These are phyloP conservation scores for Scheffersomyces segobiensis DNA, from an alignment of 1,139 yeast species.

Conservation along the genomic window DNA sequence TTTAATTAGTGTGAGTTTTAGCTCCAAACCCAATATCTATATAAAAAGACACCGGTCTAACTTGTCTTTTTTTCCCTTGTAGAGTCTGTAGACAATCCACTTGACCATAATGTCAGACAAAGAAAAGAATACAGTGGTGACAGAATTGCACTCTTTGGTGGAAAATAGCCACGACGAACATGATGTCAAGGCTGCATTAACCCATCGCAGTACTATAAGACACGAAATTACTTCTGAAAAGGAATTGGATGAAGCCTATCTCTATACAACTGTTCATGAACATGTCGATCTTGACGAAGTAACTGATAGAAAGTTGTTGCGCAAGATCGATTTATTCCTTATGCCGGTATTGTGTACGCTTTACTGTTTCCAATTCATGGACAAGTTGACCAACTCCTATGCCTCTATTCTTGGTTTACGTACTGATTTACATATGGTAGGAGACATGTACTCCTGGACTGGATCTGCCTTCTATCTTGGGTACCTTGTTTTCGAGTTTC, in stretches of 20 bases:
- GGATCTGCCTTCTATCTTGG: slow-evolving; percentile 15
- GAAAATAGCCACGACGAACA: not conserved
- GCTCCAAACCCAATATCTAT: not conserved
- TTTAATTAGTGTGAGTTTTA: no score
- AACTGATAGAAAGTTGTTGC: slow-evolving; percentile 23
- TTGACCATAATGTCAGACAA: not conserved
- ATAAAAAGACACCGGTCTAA: no score
- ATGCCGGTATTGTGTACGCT: slow-evolving; percentile 55
- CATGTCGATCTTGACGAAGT: not conserved
- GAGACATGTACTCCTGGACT: slow-evolving; percentile 17
- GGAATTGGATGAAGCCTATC: not conserved
- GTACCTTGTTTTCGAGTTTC: slow-evolving; percentile 6
- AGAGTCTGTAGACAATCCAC: not conserved
- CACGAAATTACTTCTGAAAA: not conserved
- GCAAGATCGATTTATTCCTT: slow-evolving; percentile 54
- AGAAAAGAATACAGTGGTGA: not conserved
- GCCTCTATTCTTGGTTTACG: slow-evolving; percentile 58
- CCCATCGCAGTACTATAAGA: not conserved
- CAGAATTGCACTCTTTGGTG: not conserved
- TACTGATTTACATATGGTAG: slow-evolving; percentile 13
- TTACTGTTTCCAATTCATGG: slow-evolving; percentile 65
- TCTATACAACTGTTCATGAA: not conserved
- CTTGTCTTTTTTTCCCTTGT: not conserved
- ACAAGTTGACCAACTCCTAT: slow-evolving; percentile 55
- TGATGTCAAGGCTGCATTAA: not conserved